Base-by-base conservation (phyloP, 495 filamentous ascomycete genomes). In the Penicillium daleae region DNA sequence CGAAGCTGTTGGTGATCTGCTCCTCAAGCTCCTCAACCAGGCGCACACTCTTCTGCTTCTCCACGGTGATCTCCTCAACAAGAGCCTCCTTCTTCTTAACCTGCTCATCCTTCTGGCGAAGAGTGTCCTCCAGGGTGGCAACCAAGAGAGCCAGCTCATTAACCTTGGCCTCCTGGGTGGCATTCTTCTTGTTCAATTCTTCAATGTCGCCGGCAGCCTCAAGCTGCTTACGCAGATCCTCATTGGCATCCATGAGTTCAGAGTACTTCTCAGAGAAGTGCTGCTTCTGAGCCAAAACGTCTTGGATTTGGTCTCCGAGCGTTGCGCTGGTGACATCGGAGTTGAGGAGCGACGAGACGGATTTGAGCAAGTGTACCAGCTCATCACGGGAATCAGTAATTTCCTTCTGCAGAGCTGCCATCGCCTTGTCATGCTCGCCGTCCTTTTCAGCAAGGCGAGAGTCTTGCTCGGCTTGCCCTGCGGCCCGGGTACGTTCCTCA, bases 21-120 rank as follows among this genome's bases (percentile, higher is more conserved):
- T 99, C 93, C 74, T 99, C 95, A 19, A 99, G 87, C 76, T 98
- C 95, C 70, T 97, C 92, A 8, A 98, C 90, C 9, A 99, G 80
- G 48, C 90, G 87, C 17, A 90, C 90, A 74, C 93, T 94, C 80
- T 95, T 96, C 77, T 92, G 76, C 75, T 90, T 89, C 73, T 89
- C 86, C 42, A 81, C 77, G 13, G 70, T 78, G 54, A 89, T 76
- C 60, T 80, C 82, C 56, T 87, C 83, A 46, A 91, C 74, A 39
- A 89, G 81, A 19, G 74, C 71, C 48, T 84, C 81, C 74, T 91
- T 88, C 78, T 88, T 88, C 79, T 90, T 87, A 72, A 90, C 85
- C 66, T 91, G 80, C 39, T 87, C 82, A n/a, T 87, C 81, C 67
- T 92, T 81, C 65, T 93, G 88, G 53, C 87, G 86, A 55, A 86